phyloP scores from a whole-genome alignment of 106 monocot genomes.

The Acorus calamus region DNA sequence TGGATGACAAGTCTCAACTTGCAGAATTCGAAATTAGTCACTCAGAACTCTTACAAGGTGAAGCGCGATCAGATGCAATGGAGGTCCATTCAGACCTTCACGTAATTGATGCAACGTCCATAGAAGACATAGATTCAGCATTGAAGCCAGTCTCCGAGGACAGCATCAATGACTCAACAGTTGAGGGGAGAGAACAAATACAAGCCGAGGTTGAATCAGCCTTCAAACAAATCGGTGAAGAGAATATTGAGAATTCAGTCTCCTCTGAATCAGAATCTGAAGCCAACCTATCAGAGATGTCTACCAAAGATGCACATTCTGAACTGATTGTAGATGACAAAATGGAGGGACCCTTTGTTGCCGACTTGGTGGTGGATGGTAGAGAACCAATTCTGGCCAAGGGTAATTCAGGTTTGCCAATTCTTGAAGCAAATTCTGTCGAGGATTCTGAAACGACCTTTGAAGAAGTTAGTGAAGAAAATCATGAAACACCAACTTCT shows the following conservation, averaged over 20 bases:
- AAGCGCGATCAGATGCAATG: neutral
- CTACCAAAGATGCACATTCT: neutral
- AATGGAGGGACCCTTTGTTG: neutral
- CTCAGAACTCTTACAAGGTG: neutral
- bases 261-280: neutral
- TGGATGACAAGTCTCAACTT: neutral
- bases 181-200: neutral
- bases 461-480: slow-evolving; percentile 12
- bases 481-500: neutral
- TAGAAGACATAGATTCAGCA: slow-evolving; percentile 3
- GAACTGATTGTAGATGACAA: slow-evolving; percentile 5
- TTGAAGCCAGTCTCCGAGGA: slow-evolving; percentile 1
- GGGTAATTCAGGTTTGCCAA: slow-evolving; percentile 11
- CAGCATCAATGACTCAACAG: neutral
- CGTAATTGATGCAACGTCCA: slow-evolving; percentile 1
- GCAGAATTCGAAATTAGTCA: neutral
- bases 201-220: neutral
- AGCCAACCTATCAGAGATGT: slow-evolving; percentile 4
- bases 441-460: slow-evolving; percentile 29
- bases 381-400: neutral
- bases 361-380: slow-evolving; percentile 13
- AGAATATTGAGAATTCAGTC: too few species aligned
- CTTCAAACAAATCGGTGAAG: too few species aligned
- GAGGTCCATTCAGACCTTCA: neutral
- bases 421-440: slow-evolving; percentile 28